Evolutionary conservation across 1,284 basidiomycete species (phyloP).

Genomic region (Sanghuangporus baumii): DNA sequence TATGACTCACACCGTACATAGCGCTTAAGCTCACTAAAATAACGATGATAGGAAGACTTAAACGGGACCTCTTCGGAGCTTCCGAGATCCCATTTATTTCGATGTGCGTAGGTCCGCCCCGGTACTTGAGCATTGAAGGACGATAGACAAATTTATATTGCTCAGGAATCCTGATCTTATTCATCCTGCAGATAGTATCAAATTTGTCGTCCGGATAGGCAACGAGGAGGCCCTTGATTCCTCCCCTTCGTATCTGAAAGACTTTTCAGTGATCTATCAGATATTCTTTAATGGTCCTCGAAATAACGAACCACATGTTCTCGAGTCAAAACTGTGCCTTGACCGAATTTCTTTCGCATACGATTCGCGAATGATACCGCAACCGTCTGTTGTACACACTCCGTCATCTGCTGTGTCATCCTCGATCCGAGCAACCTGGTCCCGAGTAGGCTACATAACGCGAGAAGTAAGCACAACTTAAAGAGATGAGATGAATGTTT

Average conservation of each 20-base stretch:
- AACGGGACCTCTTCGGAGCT: slow-evolving; percentile 18
- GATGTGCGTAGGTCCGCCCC: slow-evolving; percentile 20
- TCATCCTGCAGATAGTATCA: slow-evolving; percentile 14
- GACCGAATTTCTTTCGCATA: slow-evolving; percentile 19
- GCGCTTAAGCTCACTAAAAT: slow-evolving; percentile 22
- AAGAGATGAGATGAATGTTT: background rate
- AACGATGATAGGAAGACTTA: slow-evolving; percentile 24
- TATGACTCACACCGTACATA: background rate
- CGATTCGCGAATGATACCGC: slow-evolving; percentile 23
- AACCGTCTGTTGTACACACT: slow-evolving; percentile 24
- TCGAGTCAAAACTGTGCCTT: slow-evolving; percentile 14
- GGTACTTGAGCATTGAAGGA: slow-evolving; percentile 25
- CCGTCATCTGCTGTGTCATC: slow-evolving; percentile 22
- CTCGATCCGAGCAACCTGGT: slow-evolving; percentile 12
- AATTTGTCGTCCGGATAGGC: slow-evolving; percentile 21
- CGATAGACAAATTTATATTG: slow-evolving; percentile 21
- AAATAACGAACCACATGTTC: slow-evolving; percentile 19
- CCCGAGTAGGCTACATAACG: slow-evolving; percentile 14
- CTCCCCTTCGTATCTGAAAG: slow-evolving; percentile 25
- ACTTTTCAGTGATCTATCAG: background rate
- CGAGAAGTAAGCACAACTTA: background rate
- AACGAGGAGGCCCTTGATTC: slow-evolving; percentile 25
- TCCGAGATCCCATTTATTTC: slow-evolving; percentile 23
- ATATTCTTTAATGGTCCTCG: background rate
- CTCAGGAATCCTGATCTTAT: background rate